phyloP scores from a whole-genome alignment of 441 rosid genomes.

The Corymbia calophylla region DNA sequence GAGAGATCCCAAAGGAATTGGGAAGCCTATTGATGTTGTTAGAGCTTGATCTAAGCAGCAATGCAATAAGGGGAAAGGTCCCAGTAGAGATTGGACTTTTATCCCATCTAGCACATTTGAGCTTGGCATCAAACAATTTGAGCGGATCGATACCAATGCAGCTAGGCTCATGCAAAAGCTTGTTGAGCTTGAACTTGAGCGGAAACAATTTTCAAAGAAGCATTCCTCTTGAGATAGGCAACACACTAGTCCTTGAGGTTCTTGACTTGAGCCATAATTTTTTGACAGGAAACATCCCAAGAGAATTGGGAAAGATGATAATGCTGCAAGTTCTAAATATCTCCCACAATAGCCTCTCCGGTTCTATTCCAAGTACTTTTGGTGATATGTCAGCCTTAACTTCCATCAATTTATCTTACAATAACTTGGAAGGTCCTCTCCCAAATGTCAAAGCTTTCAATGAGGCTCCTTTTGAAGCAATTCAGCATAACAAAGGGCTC shows the following conservation, averaged over 20 bases:
- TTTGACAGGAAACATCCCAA: no score
- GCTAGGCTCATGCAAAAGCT: neutral
- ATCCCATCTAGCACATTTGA: neutral
- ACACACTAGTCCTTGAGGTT: no score
- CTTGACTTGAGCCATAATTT: no score
- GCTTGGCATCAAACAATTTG: neutral
- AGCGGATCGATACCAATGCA: neutral
- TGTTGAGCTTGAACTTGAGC: neutral
- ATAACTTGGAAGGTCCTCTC: neutral
- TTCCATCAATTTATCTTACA: neutral
- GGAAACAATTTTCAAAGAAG: neutral
- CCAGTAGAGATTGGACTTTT: neutral
- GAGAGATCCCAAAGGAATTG: neutral
- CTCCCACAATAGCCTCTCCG: neutral
- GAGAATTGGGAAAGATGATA: neutral
- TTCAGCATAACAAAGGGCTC: neutral
- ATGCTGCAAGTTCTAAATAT: neutral
- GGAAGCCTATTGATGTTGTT: neutral
- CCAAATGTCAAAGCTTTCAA: neutral
- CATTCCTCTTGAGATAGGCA: no score
- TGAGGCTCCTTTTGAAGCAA: neutral
- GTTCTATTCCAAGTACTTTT: neutral
- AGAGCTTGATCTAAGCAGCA: neutral
- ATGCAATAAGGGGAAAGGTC: neutral
- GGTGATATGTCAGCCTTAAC: neutral